Base-by-base conservation (phyloP, 768 basidiomycete genomes). In the Amanita polypyramis region DNA sequence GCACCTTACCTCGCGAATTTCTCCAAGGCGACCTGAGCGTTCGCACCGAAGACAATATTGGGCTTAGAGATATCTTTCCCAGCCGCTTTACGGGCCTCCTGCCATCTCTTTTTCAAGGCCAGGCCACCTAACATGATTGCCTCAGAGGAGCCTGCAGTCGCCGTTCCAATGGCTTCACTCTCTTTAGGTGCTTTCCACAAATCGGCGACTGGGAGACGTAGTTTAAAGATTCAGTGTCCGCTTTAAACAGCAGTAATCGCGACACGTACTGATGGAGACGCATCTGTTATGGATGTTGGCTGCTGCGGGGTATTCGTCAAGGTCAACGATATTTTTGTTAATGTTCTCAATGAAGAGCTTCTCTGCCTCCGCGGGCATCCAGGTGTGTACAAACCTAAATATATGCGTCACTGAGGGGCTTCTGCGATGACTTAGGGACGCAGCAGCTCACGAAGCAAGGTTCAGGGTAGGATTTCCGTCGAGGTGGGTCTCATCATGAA, bases 81-180 rank as follows among this genome's bases (percentile, higher is more conserved):
- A 23, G 75, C 76, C 19, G 72, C 69, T 57, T 81, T 82, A 14
- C 81, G 74, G 0, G 66, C 66, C 17, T 75, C 73, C 70, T 75
- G 80, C 82, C 81, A 84, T 21, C 72, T 64, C 58, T 76, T 75
- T 63, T 85, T 85, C 66, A 82, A 66, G 0, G 82, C 80, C 1
- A 84, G 62, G 11, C 80, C 80, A n/a, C 77, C 80, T 7, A 84
- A 75, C 73, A 79, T 77, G 61, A 82, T 81, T 1, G 80, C 82
- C 60, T 84, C 80, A 11, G 73, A 77, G 3, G 74, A 77, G 2
- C 80, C 80, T 4, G 79, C 79, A 8, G 80, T 82, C 9, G 79
- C 76, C 0, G 78, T 79, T 10, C 82, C 82, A 35, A 82, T 70
- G 2, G 71, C 79, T 47, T 76, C 70, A 27, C 66, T 62, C 2